These are phyloP conservation scores for Excoecaria cochinchinensis DNA, from an alignment of 345 rosid species.

Conservation along the genomic window DNA sequence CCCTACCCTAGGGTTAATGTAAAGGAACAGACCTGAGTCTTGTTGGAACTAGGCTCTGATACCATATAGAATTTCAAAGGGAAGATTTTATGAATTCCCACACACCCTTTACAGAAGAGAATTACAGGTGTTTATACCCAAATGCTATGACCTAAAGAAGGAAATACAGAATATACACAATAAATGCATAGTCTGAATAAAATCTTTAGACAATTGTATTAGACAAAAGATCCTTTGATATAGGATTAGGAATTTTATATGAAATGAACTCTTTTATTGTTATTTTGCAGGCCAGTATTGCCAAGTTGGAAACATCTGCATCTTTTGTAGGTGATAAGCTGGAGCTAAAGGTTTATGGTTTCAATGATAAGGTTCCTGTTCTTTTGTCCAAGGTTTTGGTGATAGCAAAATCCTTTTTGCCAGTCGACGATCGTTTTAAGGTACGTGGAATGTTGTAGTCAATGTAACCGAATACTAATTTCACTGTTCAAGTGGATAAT, in stretches of 20 bases:
- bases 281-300: constrained; percentile 78
- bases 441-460: constrained; percentile 29
- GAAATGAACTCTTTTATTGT: constrained; percentile 1
- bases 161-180: too few relatives aligned
- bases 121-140: too few relatives aligned
- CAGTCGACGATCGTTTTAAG: constrained; percentile 78
- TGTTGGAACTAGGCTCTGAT: too few relatives aligned
- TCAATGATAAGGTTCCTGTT: constrained; percentile 77
- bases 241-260: neutral
- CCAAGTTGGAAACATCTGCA: constrained; percentile 85
- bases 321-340: constrained; percentile 66
- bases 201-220: too few relatives aligned
- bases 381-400: constrained; percentile 71
- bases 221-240: neutral
- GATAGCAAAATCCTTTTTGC: constrained; percentile 69
- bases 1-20: too few relatives aligned
- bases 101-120: too few relatives aligned
- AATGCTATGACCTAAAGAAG: too few relatives aligned
- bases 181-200: too few relatives aligned
- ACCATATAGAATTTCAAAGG: too few relatives aligned
- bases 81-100: too few relatives aligned
- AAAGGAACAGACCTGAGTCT: too few relatives aligned
- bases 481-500: neutral
- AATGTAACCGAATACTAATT: neutral
- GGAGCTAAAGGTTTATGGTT: constrained; percentile 90